Conservation (phyloP, 2,329 filamentous ascomycete genomes). For the Dothideomycetidae sp. region DNA sequence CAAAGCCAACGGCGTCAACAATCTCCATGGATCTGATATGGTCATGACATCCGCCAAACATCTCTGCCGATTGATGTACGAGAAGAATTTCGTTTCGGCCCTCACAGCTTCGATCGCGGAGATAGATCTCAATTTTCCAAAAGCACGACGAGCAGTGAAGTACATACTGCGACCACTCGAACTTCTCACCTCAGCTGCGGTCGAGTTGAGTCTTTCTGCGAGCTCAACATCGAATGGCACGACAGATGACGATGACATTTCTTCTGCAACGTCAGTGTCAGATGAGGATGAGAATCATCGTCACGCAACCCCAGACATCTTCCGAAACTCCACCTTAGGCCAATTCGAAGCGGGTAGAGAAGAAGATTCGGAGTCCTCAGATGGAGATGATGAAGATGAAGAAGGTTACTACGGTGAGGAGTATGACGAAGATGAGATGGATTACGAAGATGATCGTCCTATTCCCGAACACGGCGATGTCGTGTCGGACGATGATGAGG, state of each 20-base stretch:
- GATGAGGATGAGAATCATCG: conserved; percentile 46
- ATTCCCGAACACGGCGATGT: conserved; percentile 71
- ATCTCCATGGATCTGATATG: conserved; percentile 9
- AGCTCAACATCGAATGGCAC: conserved; percentile 47
- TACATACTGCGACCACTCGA: conserved; percentile 86
- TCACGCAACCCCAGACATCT: conserved; percentile 92
- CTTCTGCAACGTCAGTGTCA: conserved; percentile 75
- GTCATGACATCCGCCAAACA: conserved; percentile 53
- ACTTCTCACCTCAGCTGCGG: conserved; percentile 72
- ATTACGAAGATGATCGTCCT: conserved; percentile 76
- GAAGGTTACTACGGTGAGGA: conserved; percentile 82
- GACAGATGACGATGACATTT: conserved; percentile 69
- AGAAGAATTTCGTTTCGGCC: conserved; percentile 86
- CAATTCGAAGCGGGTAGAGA: conserved; percentile 80
- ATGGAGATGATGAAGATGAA: conserved; percentile 45
- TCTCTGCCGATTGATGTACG: conserved; percentile 89
- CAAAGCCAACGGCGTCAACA: conserved; percentile 47
- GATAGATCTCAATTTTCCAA: conserved; percentile 86
- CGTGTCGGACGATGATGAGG: conserved; percentile 76
- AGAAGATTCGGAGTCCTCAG: conserved; percentile 65
- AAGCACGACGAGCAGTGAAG: conserved; percentile 86
- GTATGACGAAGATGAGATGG: conserved; percentile 69
- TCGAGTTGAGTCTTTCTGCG: conserved; percentile 68
- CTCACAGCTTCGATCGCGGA: conserved; percentile 87
- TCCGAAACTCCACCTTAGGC: conserved; percentile 87